A percentile compares a stretch with the other conserved stretches of the same genome.
phyloP scores from a whole-genome alignment of 1,139 yeast species.

The Yamadazyma trypodendri region DNA sequence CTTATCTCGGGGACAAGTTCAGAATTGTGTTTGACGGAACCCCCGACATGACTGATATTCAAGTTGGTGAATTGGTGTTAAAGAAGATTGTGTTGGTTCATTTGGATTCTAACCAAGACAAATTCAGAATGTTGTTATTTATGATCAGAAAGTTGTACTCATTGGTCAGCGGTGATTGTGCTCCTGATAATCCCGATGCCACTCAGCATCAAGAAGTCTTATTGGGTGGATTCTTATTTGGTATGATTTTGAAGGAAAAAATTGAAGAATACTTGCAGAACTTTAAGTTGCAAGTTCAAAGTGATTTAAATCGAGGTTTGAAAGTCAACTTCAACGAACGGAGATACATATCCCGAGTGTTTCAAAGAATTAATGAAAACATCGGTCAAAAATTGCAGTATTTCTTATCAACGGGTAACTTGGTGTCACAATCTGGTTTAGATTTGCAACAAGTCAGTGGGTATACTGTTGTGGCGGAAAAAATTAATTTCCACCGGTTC shows the following conservation, averaged over 20 bases:
- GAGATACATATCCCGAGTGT: constrained; percentile 78
- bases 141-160: constrained; percentile 95
- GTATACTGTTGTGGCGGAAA: constrained; percentile 97
- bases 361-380: constrained; percentile 81
- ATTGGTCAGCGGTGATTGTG: constrained; percentile 93
- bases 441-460: constrained; percentile 99
- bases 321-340: constrained; percentile 83
- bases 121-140: constrained; percentile 81
- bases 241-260: constrained; percentile 95
- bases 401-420: constrained; percentile 93
- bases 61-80: constrained; percentile 85
- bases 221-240: constrained; percentile 93
- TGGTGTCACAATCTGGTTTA: constrained; percentile 87
- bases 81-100: constrained; percentile 88
- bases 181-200: constrained; percentile 98
- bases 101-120: constrained; percentile 67
- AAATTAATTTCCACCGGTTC: constrained; percentile 94
- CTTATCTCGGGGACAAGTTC: constrained; percentile 93
- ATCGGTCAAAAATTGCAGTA: constrained; percentile 94
- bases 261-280: constrained; percentile 86
- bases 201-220: constrained; percentile 98
- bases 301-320: constrained; percentile 78
- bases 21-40: constrained; percentile 90
- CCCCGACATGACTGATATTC: constrained; percentile 83
- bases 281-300: constrained; percentile 69